These are phyloP conservation scores for Cladorrhinum samala DNA, from an alignment of 495 filamentous ascomycete genomes.

Conservation along the genomic window DNA sequence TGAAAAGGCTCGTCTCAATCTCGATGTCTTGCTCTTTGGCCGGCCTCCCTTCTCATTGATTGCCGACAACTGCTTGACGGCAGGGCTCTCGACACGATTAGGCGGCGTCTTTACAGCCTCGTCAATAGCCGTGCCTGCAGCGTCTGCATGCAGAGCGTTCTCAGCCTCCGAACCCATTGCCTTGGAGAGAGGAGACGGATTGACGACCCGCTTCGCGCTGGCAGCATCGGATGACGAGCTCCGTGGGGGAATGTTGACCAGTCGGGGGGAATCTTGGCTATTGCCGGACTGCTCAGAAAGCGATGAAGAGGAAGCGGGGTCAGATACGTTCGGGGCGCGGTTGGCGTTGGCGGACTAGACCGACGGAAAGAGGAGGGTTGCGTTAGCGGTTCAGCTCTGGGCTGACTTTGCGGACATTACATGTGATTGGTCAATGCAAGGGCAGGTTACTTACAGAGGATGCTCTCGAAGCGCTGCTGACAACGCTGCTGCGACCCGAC, in stretches of 20 bases:
- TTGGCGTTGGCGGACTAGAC: slow-evolving; percentile 45
- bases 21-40: slow-evolving; percentile 74
- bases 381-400: slow-evolving; percentile 26
- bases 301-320: slow-evolving; percentile 39
- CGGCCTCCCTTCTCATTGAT: slow-evolving; percentile 67
- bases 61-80: slow-evolving; percentile 72
- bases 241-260: slow-evolving; percentile 60
- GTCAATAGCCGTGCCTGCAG: slow-evolving; percentile 22
- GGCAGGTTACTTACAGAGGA: slow-evolving; percentile 38
- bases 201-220: slow-evolving; percentile 53
- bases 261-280: slow-evolving; percentile 49
- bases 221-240: slow-evolving; percentile 63
- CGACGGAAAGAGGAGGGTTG: slow-evolving; percentile 18
- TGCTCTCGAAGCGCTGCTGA: slow-evolving; percentile 30
- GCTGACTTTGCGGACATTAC: slow-evolving; percentile 10
- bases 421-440: slow-evolving; percentile 37
- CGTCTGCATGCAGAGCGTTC: slow-evolving; percentile 24
- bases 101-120: slow-evolving; percentile 29
- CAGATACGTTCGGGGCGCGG: slow-evolving; percentile 37
- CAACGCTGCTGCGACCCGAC: slow-evolving; percentile 32
- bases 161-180: slow-evolving; percentile 49
- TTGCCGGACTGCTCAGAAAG: slow-evolving; percentile 32
- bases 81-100: slow-evolving; percentile 54
- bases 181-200: slow-evolving; percentile 84
- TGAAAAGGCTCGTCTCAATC: slow-evolving; percentile 87